A percentile compares a stretch with the other conserved stretches of the same genome.
Evolutionary conservation across 1,139 yeast genomes (phyloP).

Genomic region (Hanseniaspora sp.): DNA sequence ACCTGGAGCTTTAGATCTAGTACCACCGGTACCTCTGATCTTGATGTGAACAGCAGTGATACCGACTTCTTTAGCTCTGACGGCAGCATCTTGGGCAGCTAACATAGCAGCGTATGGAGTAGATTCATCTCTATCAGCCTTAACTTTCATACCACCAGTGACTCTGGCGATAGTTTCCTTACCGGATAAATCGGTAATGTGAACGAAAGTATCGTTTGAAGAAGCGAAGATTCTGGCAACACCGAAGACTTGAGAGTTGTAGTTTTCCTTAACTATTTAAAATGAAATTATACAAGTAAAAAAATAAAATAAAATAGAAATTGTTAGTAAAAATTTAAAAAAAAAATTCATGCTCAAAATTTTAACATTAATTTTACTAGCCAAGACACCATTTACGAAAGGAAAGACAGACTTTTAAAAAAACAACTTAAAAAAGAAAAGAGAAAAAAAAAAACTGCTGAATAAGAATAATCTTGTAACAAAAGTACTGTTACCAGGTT

Average conservation of each 20-base stretch:
- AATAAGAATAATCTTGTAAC: neutral
- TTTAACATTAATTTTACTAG: neutral
- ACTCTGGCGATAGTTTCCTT: conserved; percentile 99
- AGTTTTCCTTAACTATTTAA: conserved; percentile 54
- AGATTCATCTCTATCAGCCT: conserved; percentile 99
- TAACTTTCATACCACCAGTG: conserved; percentile 99
- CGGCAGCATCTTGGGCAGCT: conserved; percentile 99
- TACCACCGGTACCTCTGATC: conserved; percentile 99
- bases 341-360: neutral
- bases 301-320: neutral
- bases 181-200: conserved; percentile 98
- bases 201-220: conserved; percentile 99
- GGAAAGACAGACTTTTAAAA: conserved; percentile 9
- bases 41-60: conserved; percentile 99
- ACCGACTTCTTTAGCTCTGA: conserved; percentile 98
- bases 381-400: conserved; percentile 12
- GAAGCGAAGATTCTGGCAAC: conserved; percentile 99
- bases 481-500: neutral
- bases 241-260: conserved; percentile 98
- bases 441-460: neutral
- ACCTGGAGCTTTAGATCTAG: conserved; percentile 99
- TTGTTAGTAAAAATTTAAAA: conserved; percentile 10
- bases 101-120: conserved; percentile 99
- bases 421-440: neutral
- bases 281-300: conserved; percentile 17